Base-by-base conservation (phyloP, 768 basidiomycete species). In the Chlorophyllum brunneum region DNA sequence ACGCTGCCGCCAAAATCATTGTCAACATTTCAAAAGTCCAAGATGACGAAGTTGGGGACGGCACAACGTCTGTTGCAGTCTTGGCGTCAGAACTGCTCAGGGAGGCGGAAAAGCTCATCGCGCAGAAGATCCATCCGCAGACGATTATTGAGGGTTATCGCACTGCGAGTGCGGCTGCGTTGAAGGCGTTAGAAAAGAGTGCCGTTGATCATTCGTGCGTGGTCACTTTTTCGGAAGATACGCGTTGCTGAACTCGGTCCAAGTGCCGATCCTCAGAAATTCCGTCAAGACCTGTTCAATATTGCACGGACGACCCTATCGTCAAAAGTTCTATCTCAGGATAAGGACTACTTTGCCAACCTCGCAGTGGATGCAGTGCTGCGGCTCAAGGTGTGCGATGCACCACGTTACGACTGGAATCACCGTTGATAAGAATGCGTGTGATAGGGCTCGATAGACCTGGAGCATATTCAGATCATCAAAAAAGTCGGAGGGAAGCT, bases 11-110 rank as follows among this genome's bases (percentile, higher is more conserved):
- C 34, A 99, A 99, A 77, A 98, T 99, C 67, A 80, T 99, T 49
- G 97, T 99, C 62, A 98, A 99, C 70, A 98, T 99, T 69, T 95
- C 94, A 1, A 99, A 99, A 66, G 95, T 98, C n/a, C 97, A 98
- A 72, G 97, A 99, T 66, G 97, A 99, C 65, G 97, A 99, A 69
- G 86, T 99, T 41, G 97, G 97, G 16, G 97, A 98, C 70, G 97
- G 92, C 36, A 95, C 92, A 30, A 95, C 92, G 20, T 83, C 78
- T 45, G 92, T 98, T 23, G 93, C 91, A 46, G 95, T 99, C 11
- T 70, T 99, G 15, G 91, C 95, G 2, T 82, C 91, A 8, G 97
- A 99, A 63, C 70, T 98, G 57, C 65, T 99, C 59, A 73, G 97
- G 54, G 97, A 98, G 72, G 97, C 95, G 5, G 95, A 99, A 73